Evolutionary conservation across 176 grass and related monocot genomes (phyloP), one percentile per base, ranked within the genome.

Genomic region (Eragrostis nindensis): DNA sequence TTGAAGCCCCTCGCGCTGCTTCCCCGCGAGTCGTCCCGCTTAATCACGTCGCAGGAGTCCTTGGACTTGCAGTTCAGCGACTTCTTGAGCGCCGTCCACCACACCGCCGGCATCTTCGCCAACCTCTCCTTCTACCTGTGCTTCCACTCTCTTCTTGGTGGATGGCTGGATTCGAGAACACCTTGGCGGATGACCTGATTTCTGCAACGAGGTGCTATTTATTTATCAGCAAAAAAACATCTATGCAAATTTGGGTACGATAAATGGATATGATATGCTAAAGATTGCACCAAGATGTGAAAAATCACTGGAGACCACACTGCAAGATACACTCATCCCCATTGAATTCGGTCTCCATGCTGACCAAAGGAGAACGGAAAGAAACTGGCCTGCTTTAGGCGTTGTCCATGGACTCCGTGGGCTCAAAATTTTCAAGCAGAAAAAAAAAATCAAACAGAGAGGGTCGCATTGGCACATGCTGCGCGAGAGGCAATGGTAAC

Each of bases 61-160:
- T 86, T 80, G 5, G 93, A 82, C 68, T 88, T 92, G 90, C 93
- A 92, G 47, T 81, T 78, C 27, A 92, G 80, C 19, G 80, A 86
- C 66, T 81, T 92, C 80, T 96, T 96, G 25, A 96, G 85, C 54
- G 90, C 67, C 86, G 83, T 49, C 93, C 93, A 92, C 81, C 93
- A 96, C 74, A 96, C 59, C 61, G 78, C 86, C 67, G 85, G 63
- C 82, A 81, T 80, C 75, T 79, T 55, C 27, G 27, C 42, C 59
- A 29, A 77, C 0, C 42, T 62, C 15, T 63, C 56, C n/a, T n/a
- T 55, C 36, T 2, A 14, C 18, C 32, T 36, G 32, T 36, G 52
- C 53, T 55, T 59, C 36, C 36, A 56, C 38, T 17, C n/a, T 10
- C 62, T 52, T 21, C 40, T 21, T 30, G 62, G 27, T 5, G 13